Conservation (phyloP, 768 basidiomycete genomes). For the Auriscalpium orientale region DNA sequence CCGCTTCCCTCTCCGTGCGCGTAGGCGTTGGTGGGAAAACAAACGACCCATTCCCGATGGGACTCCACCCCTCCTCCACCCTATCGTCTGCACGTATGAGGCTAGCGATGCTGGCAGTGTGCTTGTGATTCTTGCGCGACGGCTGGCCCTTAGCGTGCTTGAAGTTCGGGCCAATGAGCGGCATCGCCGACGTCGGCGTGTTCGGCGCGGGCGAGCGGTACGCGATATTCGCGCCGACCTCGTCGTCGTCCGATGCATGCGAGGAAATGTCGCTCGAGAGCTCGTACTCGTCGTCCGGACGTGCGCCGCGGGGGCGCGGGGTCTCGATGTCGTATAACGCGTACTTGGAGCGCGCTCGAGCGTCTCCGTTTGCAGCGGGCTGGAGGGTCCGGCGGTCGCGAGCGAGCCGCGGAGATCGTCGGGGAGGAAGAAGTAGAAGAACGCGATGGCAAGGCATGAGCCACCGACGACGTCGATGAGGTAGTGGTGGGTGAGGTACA, state of each 20-base stretch:
- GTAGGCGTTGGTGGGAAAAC: slow-evolving; percentile 37
- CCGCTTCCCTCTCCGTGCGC: background rate
- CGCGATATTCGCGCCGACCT: slow-evolving; percentile 60
- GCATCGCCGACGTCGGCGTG: slow-evolving; percentile 27
- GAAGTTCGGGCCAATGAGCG: slow-evolving; percentile 20
- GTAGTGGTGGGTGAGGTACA: slow-evolving; percentile 98
- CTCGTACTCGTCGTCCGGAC: slow-evolving; percentile 48
- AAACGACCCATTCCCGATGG: slow-evolving; percentile 48
- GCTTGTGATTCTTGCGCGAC: slow-evolving; percentile 47
- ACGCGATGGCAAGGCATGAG: slow-evolving; percentile 78
- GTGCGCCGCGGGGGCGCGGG: slow-evolving; percentile 28
- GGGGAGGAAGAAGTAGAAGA: slow-evolving; percentile 86
- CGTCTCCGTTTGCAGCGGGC: slow-evolving; percentile 20
- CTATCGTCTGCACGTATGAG: slow-evolving; percentile 71
- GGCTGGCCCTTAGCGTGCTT: slow-evolving; percentile 16
- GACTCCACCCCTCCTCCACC: slow-evolving; percentile 81
- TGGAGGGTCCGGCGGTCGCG: slow-evolving; percentile 45
- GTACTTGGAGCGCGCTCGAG: slow-evolving; percentile 50
- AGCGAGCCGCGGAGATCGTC: slow-evolving; percentile 59
- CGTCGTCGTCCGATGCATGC: slow-evolving; percentile 39
- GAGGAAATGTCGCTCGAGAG: slow-evolving; percentile 38
- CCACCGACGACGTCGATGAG: slow-evolving; percentile 96
- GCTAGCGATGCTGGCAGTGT: slow-evolving; percentile 81
- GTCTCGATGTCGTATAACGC: slow-evolving; percentile 72
- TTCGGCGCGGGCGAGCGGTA: slow-evolving; percentile 52